Base-by-base conservation (phyloP, 257 asterid species). In the Penstemon newberryi region DNA sequence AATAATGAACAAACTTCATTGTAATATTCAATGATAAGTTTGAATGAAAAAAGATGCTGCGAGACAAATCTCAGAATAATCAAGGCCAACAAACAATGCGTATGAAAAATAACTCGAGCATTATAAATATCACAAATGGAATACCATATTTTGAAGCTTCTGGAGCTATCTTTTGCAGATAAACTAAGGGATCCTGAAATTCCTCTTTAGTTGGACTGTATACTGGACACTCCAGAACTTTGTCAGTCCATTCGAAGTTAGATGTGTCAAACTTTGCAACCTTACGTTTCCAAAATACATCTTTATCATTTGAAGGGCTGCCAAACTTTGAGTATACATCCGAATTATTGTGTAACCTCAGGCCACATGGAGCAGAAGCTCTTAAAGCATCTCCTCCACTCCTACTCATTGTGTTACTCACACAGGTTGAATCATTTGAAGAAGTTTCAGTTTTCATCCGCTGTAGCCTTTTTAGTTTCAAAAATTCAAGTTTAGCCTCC, bases 101-200 rank as follows among this genome's bases (percentile, higher is more conserved):
- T 49, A 6, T 8, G 47, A 41, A 8, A 6, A 46, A 13, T 50
- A 8, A 42, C 60, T 41, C 15, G 71, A 67, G 19, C 36, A 50
- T 56, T 67, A 46, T 11, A 73, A 58, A 52, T 38, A 18, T 53
- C 19, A 47, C 51, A 45, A 58, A 51, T 50, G 56, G 43, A 54
- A 70, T 84, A 90, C 99, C 99, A 75, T 84, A 87, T 93, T 81
- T 88, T 4, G 96, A 91, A 73, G 99, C 99, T 76, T 87, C 96
- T 39, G 96, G 97, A 72, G 99, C 96, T 66, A 94, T 90, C 86
- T 87, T 94, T 77, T 84, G 96, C 74, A 94, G 75, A 86, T 84
- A 94, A 61, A 84, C 83, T 72, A 94, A 73, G 61, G 99, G 99
- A 81, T 94, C 99, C 78, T 89, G 87, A 72, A 94, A 94, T 68